Evolutionary conservation across 305 asterid species (phyloP), one percentile per base, ranked within the genome.

Genomic region (Fraxinus xanthoxyloides): DNA sequence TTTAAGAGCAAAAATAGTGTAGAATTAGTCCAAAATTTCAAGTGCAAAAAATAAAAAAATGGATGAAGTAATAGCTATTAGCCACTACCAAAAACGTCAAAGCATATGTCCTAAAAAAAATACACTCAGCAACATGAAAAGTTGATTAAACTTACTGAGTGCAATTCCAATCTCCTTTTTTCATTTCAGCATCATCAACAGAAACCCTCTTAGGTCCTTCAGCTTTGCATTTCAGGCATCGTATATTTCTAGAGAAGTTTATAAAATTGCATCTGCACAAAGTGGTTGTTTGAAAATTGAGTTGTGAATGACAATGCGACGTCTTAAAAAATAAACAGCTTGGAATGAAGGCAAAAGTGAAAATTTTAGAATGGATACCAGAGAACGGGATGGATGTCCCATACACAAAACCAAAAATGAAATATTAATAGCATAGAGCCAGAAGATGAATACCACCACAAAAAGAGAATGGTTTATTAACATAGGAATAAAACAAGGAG

Each of bases 161-260:
- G 86, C 98, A 95, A 82, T 88, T 87, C 98, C 98, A 95, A 81
- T 95, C 98, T 73, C 98, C 98, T 72, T 69, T 88, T 87, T 91
- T 95, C 94, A 80, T 88, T 85, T 84, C 92, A 56, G 74, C 43
- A 65, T 43, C 82, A 72, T 54, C 82, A 74, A 3, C 74, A 67
- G 79, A 34, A 75, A 76, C 79, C 79, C 65, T 85, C 35, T 77
- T 75, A 34, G 92, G 93, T 73, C 90, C 91, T 28, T 84, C 86
- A 31, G 82, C 79, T 76, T 86, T 77, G 86, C 99, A 95, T 85
- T 87, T 83, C 81, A 84, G 86, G 86, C 99, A 95, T 75, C 67
- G 80, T 23, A 70, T 26, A 85, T 95, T 92, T 84, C 90, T 90
- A 32, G 95, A 87, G 56, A 91, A 95, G 89, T 93, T 95, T 89